phyloP scores from a whole-genome alignment of 1,284 basidiomycete species.

The Fomitopsis palustris region DNA sequence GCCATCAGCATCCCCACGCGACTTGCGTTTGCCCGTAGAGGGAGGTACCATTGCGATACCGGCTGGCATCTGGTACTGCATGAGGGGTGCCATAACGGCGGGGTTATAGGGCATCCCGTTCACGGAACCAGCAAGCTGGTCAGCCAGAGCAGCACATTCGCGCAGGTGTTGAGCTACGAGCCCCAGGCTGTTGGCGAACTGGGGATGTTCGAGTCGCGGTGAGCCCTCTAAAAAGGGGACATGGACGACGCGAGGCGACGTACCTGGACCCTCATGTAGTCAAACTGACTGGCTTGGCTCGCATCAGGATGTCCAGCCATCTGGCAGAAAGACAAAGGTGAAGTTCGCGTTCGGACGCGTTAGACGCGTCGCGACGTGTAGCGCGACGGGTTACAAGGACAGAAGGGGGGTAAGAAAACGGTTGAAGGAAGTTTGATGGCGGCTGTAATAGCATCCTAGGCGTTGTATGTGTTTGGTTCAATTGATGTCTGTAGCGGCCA shows the following conservation, averaged over 20 bases:
- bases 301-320: slow-evolving; percentile 37
- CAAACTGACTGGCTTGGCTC: slow-evolving; percentile 35
- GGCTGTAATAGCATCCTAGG: slow-evolving; percentile 16
- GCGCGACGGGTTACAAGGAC: slow-evolving; percentile 19
- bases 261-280: slow-evolving; percentile 47
- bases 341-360: slow-evolving; percentile 6
- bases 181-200: slow-evolving; percentile 53
- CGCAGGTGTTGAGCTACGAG: slow-evolving; percentile 57
- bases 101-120: slow-evolving; percentile 18
- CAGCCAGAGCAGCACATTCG: slow-evolving; percentile 52
- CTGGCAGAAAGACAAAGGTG: neutral
- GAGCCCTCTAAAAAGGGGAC: slow-evolving; percentile 2
- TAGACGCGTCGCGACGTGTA: slow-evolving; percentile 27
- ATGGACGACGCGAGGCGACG: slow-evolving; percentile 13
- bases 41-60: slow-evolving; percentile 25
- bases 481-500: slow-evolving; percentile 19
- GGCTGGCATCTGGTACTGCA: slow-evolving; percentile 20
- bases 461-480: slow-evolving; percentile 27
- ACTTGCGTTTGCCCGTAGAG: slow-evolving; percentile 49
- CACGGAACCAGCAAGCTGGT: slow-evolving; percentile 40
- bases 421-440: slow-evolving; percentile 15
- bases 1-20: slow-evolving; percentile 39
- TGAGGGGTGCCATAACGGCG: slow-evolving; percentile 15
- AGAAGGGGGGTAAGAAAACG: slow-evolving; percentile 25
- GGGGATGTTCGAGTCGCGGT: slow-evolving; percentile 2